Base-by-base conservation (phyloP, 148 eudicot species). In the Persicaria maculosa region DNA sequence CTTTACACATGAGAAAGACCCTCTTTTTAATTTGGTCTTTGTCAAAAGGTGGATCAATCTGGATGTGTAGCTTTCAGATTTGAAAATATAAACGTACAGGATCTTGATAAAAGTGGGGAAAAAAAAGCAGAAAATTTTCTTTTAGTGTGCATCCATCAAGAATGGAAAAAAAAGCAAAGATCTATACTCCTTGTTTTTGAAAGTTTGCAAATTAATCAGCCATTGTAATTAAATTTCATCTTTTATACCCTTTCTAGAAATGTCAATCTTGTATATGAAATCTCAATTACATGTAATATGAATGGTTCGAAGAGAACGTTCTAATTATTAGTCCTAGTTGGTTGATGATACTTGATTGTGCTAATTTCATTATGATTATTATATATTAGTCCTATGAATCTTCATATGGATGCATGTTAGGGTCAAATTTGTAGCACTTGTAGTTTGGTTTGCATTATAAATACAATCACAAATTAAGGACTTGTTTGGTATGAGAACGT, bases 31-130 rank as follows among this genome's bases (percentile, higher is more conserved):
- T 31, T 22, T 59, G 43, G 69, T 40, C 69, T 64, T 64, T 40
- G 69, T 36, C 69, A 64, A 64, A 62, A 64, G 69, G n/a, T 40
- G 19, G 11, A 70, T 70, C 47, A 70, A 70, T 46, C 45, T 50
- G 53, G 45, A 16, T 50, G 52, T 70, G 17, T 70, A 47, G 44
- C 7, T 20, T 44, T 22, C 4, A 67, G 6, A 67, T 25, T 36
- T 31, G 71, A 67, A 44, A 67, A 44, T 15, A 36, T 22, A 9
- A 67, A 31, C 57, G 14, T 9, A 16, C n/a, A 31, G 46, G 71
- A 67, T 31, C 17, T 67, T 16, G 11, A 52, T 52, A 57, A 57
- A 57, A 57, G 10, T 16, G 62, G 31, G 19, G 20, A 31, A 31
- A 31, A 15, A 15, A 58, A 19, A 58, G 64, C 64, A 58, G 4